Evolutionary conservation across 345 rosid genomes (phyloP).

Genomic region (Eucalyptus caleyi): DNA sequence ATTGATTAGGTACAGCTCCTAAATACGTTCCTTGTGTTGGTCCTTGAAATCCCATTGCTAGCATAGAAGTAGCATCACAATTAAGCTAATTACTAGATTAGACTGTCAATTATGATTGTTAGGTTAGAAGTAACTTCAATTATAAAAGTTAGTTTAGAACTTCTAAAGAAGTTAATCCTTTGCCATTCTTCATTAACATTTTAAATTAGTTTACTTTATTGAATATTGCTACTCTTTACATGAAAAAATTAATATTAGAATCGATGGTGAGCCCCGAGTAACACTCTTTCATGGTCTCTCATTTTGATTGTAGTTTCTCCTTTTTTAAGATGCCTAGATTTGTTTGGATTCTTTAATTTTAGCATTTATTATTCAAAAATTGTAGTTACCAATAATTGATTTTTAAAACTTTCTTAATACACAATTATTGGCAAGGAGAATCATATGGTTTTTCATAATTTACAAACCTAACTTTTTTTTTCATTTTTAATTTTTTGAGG

Average conservation of each 20-base stretch:
- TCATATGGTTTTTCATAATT: neutral
- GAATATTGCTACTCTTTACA: too few relatives aligned
- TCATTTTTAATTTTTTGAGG: too few relatives aligned
- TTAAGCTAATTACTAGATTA: neutral
- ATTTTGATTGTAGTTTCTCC: neutral
- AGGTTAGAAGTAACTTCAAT: neutral
- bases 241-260: too few relatives aligned
- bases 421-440: neutral
- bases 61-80: neutral
- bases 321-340: neutral
- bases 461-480: neutral
- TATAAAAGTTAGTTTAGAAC: too few relatives aligned
- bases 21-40: neutral
- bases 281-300: neutral
- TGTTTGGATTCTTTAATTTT: neutral
- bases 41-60: neutral
- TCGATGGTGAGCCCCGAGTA: rapidly evolving
- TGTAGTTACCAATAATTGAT: neutral
- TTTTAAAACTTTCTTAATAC: neutral
- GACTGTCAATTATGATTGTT: neutral
- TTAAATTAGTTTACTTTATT: neutral
- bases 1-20: neutral
- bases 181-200: neutral
- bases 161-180: neutral
- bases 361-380: neutral